phyloP scores from a whole-genome alignment of 805 yeast genomes.

The Komagataella mondaviorum region DNA sequence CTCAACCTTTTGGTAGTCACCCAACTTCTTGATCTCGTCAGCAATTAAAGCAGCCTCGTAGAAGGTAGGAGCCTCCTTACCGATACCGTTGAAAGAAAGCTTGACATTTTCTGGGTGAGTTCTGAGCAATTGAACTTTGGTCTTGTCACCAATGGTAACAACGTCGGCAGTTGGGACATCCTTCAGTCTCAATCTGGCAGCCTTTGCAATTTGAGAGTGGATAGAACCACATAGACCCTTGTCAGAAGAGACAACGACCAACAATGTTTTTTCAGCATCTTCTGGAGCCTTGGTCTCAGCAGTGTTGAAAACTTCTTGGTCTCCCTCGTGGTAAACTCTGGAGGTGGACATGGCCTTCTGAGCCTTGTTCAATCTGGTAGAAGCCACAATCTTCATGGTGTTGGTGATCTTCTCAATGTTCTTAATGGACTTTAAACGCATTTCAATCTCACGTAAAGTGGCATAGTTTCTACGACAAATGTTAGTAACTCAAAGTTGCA shows the following conservation, averaged over 20 bases:
- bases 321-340: constrained; percentile 72
- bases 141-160: constrained; percentile 89
- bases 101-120: constrained; percentile 55
- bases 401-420: constrained; percentile 98
- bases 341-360: constrained; percentile 88
- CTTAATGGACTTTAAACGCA: constrained; percentile 94
- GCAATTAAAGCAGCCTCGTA: constrained; percentile 80
- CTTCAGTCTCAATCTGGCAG: constrained; percentile 55
- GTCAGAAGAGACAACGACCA: constrained; percentile 87
- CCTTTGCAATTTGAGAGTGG: constrained; percentile 89
- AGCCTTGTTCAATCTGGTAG: constrained; percentile 91
- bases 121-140: constrained; percentile 80
- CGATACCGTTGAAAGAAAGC: constrained; percentile 79
- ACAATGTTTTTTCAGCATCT: constrained; percentile 45
- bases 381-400: constrained; percentile 99
- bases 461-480: constrained; percentile 69
- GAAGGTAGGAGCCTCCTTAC: constrained; percentile 95
- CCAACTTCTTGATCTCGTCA: constrained; percentile 62
- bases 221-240: constrained; percentile 98
- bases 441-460: constrained; percentile 96
- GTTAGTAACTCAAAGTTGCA: neutral
- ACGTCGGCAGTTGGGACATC: constrained; percentile 61
- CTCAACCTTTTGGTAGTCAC: constrained; percentile 65
- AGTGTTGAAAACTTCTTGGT: constrained; percentile 62
- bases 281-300: constrained; percentile 62